These are phyloP conservation scores for Artemisia annua DNA, from an alignment of 129 eudicot species.

Conservation along the genomic window DNA sequence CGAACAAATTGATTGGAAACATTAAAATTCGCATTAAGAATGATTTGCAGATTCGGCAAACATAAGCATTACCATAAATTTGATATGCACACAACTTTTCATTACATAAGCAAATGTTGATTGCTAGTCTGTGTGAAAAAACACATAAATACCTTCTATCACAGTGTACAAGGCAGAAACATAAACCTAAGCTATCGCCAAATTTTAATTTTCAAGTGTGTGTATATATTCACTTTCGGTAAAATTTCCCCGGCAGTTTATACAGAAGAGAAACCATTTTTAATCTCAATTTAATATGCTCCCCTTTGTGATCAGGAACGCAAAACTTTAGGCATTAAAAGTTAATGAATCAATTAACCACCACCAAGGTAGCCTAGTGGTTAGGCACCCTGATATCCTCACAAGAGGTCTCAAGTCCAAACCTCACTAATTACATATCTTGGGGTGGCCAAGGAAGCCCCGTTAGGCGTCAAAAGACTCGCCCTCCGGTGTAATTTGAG, in stretches of 20 bases:
- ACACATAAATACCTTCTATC: too few relatives aligned
- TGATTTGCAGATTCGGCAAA: background rate
- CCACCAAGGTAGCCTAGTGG: too few relatives aligned
- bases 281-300: background rate
- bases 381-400: too few relatives aligned
- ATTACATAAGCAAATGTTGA: background rate
- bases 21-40: background rate
- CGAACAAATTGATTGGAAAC: background rate
- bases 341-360: background rate
- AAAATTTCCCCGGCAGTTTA: background rate
- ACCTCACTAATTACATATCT: too few relatives aligned
- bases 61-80: constrained; percentile 3
- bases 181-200: too few relatives aligned
- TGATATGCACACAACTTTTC: background rate
- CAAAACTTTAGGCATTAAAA: background rate
- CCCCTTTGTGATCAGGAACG: background rate
- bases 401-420: too few relatives aligned
- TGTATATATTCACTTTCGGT: background rate
- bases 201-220: too few relatives aligned
- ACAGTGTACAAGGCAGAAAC: too few relatives aligned
- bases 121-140: constrained; percentile 7
- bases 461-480: too few relatives aligned
- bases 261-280: constrained; percentile 3
- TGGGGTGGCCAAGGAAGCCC: too few relatives aligned
- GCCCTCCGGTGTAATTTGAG: too few relatives aligned